Conservation (phyloP, 2,329 filamentous ascomycete species). For the Chrysosphaeria jannelii region DNA sequence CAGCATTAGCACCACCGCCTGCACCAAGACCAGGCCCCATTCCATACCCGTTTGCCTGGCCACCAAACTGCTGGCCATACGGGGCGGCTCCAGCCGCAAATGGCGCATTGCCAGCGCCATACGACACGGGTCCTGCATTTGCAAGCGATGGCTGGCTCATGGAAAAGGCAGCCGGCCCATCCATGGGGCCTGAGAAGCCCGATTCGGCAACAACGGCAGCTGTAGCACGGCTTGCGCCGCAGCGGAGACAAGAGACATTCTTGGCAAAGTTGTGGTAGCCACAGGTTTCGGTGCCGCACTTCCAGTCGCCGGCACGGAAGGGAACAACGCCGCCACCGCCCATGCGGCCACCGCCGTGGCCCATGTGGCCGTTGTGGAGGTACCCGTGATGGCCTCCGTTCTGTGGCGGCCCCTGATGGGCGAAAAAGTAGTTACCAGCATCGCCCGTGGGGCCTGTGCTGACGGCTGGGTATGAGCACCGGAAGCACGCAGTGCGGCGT, state of each 20-base stretch:
- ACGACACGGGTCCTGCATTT: neutral
- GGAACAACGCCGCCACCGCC: slow-evolving; percentile 67
- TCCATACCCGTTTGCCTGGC: slow-evolving; percentile 65
- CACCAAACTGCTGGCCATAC: slow-evolving; percentile 58
- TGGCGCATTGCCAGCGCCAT: slow-evolving; percentile 24
- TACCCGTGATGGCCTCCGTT: slow-evolving; percentile 29
- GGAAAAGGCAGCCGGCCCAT: too few relatives aligned
- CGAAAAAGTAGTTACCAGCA: slow-evolving; percentile 32
- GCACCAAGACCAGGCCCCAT: slow-evolving; percentile 61
- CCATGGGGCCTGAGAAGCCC: slow-evolving; percentile 73
- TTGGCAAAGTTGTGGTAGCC: slow-evolving; percentile 99
- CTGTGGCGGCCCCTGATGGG: slow-evolving; percentile 47
- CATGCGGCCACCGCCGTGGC: slow-evolving; percentile 38
- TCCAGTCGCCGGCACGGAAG: slow-evolving; percentile 97
- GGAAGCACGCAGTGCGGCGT: slow-evolving; percentile 91
- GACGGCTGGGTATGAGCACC: slow-evolving; percentile 94
- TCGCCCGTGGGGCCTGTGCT: slow-evolving; percentile 42
- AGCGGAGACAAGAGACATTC: slow-evolving; percentile 92
- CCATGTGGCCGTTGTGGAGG: slow-evolving; percentile 11
- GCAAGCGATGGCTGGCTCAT: slow-evolving; percentile 36
- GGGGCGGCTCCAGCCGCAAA: slow-evolving; percentile 21
- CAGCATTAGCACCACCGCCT: slow-evolving; percentile 48
- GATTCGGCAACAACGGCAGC: slow-evolving; percentile 88
- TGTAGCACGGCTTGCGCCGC: slow-evolving; percentile 76
- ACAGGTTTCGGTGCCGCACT: slow-evolving; percentile 89